phyloP scores from a whole-genome alignment of 164 flowering plant species.

The Dillenia suffruticosa region DNA sequence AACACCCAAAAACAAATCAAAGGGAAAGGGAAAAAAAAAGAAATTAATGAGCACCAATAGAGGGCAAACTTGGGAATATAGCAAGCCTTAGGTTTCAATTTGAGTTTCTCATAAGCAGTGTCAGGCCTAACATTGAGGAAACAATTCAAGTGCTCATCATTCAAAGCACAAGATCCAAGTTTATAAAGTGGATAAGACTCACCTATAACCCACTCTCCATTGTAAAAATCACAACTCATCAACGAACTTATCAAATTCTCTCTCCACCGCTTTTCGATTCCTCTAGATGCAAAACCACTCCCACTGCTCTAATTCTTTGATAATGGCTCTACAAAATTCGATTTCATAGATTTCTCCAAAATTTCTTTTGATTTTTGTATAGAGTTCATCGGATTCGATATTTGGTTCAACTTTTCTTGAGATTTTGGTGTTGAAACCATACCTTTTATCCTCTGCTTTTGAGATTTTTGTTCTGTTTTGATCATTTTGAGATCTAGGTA shows the following conservation, averaged over 20 bases:
- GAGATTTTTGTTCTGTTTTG: slow-evolving; percentile 2
- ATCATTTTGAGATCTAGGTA: not conserved
- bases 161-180: slow-evolving; percentile 74
- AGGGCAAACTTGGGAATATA: slow-evolving; percentile 63
- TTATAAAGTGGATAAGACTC: slow-evolving; percentile 79
- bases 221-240: slow-evolving; percentile 65
- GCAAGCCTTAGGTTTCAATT: slow-evolving; percentile 90
- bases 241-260: slow-evolving; percentile 28
- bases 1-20: not conserved
- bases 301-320: slow-evolving; percentile 31
- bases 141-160: slow-evolving; percentile 85
- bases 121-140: slow-evolving; percentile 81
- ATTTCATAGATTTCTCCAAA: slow-evolving; percentile 15
- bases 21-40: not conserved
- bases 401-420: not conserved
- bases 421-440: slow-evolving; percentile 1
- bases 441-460: slow-evolving; percentile 1
- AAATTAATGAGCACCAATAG: not conserved
- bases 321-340: slow-evolving; percentile 42
- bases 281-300: not conserved
- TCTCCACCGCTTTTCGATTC: slow-evolving; percentile 13
- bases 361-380: slow-evolving; percentile 2
- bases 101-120: slow-evolving; percentile 43
- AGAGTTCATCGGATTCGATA: too few relatives aligned
- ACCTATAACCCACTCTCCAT: slow-evolving; percentile 87